Evolutionary conservation across 371 early-diverging fungal genomes (phyloP), one percentile per base, ranked within the genome.

Genomic region (Mucor mucedo): DNA sequence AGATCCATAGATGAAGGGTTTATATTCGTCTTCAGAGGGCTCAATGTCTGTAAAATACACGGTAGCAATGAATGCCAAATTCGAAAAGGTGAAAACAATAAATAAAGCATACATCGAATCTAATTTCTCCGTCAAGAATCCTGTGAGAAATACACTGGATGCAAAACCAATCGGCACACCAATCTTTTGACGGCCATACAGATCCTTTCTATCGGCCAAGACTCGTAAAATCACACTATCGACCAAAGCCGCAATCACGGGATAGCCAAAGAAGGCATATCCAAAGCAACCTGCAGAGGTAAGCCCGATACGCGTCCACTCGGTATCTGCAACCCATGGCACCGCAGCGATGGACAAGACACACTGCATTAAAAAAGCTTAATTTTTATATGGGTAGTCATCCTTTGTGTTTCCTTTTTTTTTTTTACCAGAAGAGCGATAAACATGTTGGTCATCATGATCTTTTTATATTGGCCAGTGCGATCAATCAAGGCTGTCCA

Each of bases 211-310:
- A 3, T 74, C 68, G 21, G 66, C 72, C 2, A 77, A 38, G 0
- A 73, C 74, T 9, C 65, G 50, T 11, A 77, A 41, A 4, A 70
- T 70, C 4, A 68, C 69, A 9, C 62, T 54, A 58, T 77, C 77
- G 0, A 71, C 68, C 30, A 69, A 47, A 3, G 70, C 71, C 9
- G 70, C 69, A 42, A 77, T 72, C 28, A 73, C 57, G 2, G 77
- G 77, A 44, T 77, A 77, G 0, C 72, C 77, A 63, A 71, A 77
- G 45, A 73, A 74, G 4, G 73, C 71, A 52, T 70, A 77, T 11
- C 77, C 77, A 62, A 77, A 70, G 33, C 68, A 71, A 28, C 77
- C 60, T 0, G 71, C 5, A 1, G 69, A 65, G 7, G 67, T 70
- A 21, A 77, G 40, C 28, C 44, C 8, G 27, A 71, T 65, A 5